A percentile compares a stretch with the other conserved stretches of the same genome.
Evolutionary conservation across 176 grass and related monocot species (phyloP).

Genomic region (Olyra latifolia): DNA sequence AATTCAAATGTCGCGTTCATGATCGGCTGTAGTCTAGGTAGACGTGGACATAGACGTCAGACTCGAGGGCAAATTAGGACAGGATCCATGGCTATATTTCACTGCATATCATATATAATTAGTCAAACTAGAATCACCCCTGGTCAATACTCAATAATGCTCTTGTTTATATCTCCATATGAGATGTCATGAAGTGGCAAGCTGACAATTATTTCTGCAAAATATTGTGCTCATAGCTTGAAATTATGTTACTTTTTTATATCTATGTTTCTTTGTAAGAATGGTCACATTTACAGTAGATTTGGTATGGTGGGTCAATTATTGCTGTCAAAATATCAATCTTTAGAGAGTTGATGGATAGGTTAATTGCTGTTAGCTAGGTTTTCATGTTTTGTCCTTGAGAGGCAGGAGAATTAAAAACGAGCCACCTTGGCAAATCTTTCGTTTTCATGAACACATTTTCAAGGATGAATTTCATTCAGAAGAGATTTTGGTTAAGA

Average conservation of each 20-base stretch:
- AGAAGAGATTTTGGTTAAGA: not conserved
- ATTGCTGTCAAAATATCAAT: not conserved
- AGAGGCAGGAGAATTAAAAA: not conserved
- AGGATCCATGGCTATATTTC: not conserved
- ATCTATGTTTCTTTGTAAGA: too few relatives aligned
- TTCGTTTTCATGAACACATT: not conserved
- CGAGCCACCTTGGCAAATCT: not conserved
- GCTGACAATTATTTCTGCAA: slow-evolving; percentile 1
- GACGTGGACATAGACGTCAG: not conserved
- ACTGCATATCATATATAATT: not conserved
- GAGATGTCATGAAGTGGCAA: not conserved
- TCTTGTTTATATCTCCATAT: not conserved
- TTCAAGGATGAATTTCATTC: not conserved
- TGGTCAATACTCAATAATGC: not conserved
- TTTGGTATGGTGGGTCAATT: not conserved
- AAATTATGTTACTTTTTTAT: slow-evolving; percentile 17
- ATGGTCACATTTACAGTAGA: not conserved
- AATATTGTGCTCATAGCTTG: not conserved
- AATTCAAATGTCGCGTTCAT: too few relatives aligned
- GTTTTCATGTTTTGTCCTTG: not conserved
- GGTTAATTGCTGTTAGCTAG: not conserved
- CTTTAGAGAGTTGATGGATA: not conserved
- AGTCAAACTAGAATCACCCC: not conserved
- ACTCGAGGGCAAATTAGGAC: not conserved
- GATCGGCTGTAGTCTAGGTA: too few relatives aligned